Evolutionary conservation across 1,284 basidiomycete genomes (phyloP).

Genomic region (Pterulicium gracile): DNA sequence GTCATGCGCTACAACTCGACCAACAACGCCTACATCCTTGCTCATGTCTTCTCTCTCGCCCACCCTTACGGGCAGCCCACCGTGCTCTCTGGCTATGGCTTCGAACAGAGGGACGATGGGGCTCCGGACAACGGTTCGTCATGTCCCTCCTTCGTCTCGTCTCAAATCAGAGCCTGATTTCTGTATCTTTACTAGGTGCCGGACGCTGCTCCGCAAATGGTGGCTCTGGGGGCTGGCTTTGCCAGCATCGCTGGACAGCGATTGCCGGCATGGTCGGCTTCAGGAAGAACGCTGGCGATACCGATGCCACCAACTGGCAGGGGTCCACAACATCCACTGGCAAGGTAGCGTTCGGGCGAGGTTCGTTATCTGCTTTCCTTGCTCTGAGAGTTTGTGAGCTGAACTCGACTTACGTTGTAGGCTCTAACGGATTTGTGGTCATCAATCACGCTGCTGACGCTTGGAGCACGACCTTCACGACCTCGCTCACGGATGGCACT

Average conservation of each 20-base stretch:
- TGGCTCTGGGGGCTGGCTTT: slow-evolving; percentile 47
- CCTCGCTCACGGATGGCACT: slow-evolving; percentile 40
- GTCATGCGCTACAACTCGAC: slow-evolving; percentile 24
- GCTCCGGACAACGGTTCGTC: too few species aligned
- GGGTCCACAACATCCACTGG: slow-evolving; percentile 39
- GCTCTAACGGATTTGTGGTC: slow-evolving; percentile 44
- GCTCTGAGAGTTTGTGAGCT: too few species aligned
- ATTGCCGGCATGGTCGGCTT: too few species aligned
- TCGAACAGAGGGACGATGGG: slow-evolving; percentile 38
- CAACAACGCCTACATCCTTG: slow-evolving; percentile 24
- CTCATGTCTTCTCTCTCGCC: slow-evolving; percentile 25
- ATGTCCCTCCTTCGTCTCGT: too few species aligned
- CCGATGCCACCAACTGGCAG: slow-evolving; percentile 40
- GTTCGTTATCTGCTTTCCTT: too few species aligned
- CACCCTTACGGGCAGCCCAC: slow-evolving; percentile 30
- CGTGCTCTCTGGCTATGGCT: slow-evolving; percentile 25
- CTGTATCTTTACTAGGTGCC: too few species aligned
- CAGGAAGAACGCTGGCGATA: slow-evolving; percentile 49
- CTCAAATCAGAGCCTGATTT: too few species aligned
- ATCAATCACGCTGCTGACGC: slow-evolving; percentile 50
- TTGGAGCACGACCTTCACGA: slow-evolving; percentile 46
- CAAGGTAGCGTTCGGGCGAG: slow-evolving; percentile 55
- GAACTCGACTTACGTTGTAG: too few species aligned
- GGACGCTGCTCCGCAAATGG: slow-evolving; percentile 44
- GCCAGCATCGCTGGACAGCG: slow-evolving; percentile 52